phyloP scores from a whole-genome alignment of 1,284 basidiomycete genomes.

The Apiotrichum brassicae region DNA sequence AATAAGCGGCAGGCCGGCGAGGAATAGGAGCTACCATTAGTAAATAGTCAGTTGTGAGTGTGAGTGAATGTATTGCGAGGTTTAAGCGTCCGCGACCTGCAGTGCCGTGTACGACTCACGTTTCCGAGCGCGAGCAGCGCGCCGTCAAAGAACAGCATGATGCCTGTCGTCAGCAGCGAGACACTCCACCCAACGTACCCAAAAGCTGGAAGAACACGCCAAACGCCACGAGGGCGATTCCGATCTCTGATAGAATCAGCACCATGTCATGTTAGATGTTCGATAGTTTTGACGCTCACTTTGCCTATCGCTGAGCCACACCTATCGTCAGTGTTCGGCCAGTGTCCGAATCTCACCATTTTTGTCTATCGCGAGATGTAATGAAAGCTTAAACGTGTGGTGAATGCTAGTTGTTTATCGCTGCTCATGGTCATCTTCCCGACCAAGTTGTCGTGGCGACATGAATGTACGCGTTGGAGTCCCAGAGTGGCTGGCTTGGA shows the following conservation, averaged over 20 bases:
- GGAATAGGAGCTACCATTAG: conserved; percentile 69
- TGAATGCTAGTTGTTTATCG: too few species aligned
- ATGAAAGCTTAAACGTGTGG: too few species aligned
- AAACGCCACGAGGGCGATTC: conserved; percentile 95
- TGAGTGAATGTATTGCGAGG: not conserved
- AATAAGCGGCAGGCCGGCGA: conserved; percentile 84
- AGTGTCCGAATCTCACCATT: not conserved
- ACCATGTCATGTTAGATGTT: not conserved
- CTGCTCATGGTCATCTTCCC: too few species aligned
- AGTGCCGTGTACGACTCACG: conserved; percentile 52
- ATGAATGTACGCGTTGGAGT: too few species aligned
- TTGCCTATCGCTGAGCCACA: conserved; percentile 66
- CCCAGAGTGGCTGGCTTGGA: too few species aligned
- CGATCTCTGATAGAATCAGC: conserved; percentile 63
- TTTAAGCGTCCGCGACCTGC: conserved; percentile 7
- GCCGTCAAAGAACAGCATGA: conserved; percentile 95
- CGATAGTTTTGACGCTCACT: conserved; percentile 47
- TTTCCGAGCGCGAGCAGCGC: conserved; percentile 96
- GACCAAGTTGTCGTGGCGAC: too few species aligned
- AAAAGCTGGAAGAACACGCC: conserved; percentile 93
- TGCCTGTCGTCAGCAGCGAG: conserved; percentile 46
- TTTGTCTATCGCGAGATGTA: too few species aligned
- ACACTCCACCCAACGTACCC: conserved; percentile 44
- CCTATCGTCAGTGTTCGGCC: conserved; percentile 23
- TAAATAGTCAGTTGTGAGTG: too few species aligned